Conservation (phyloP, 441 rosid genomes). For the Codiaeum variegatum region DNA sequence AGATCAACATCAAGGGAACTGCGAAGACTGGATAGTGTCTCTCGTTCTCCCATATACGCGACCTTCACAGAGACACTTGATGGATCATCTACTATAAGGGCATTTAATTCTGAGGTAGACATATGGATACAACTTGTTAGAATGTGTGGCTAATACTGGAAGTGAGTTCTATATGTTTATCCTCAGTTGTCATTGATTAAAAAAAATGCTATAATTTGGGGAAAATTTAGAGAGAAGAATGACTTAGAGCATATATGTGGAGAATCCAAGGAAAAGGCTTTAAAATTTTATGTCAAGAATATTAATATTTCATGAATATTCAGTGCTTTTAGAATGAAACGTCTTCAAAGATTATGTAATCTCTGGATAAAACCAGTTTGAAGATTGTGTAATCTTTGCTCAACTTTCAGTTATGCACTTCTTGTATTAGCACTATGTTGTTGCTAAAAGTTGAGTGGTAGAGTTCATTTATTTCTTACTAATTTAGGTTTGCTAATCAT, state of each 20-base stretch:
- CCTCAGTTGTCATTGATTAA: neutral
- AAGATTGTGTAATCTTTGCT: neutral
- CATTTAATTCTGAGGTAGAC: slow-evolving; percentile 77
- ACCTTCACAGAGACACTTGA: slow-evolving; percentile 88
- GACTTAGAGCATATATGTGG: neutral
- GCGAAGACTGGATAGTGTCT: slow-evolving; percentile 89
- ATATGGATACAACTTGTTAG: neutral
- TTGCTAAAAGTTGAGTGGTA: neutral
- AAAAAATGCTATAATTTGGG: neutral
- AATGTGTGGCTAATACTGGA: neutral
- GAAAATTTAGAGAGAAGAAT: neutral
- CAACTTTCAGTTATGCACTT: neutral
- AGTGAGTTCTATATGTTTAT: neutral
- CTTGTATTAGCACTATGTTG: neutral
- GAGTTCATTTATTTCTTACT: neutral
- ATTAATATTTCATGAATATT: neutral
- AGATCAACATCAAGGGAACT: slow-evolving; percentile 96
- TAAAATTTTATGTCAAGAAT: slow-evolving; percentile 1
- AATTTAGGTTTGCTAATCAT: neutral
- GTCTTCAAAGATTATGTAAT: neutral
- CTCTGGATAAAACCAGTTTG: neutral
- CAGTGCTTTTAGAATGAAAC: neutral
- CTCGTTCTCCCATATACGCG: slow-evolving; percentile 91
- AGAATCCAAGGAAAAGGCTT: neutral
- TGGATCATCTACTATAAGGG: slow-evolving; percentile 92